Percentiles rank a stretch among this genome's conserved stretches.
These are phyloP conservation scores for Plasmodium knowlesi DNA, from an alignment of 169 alveolate genomes.

Conservation along the genomic window DNA sequence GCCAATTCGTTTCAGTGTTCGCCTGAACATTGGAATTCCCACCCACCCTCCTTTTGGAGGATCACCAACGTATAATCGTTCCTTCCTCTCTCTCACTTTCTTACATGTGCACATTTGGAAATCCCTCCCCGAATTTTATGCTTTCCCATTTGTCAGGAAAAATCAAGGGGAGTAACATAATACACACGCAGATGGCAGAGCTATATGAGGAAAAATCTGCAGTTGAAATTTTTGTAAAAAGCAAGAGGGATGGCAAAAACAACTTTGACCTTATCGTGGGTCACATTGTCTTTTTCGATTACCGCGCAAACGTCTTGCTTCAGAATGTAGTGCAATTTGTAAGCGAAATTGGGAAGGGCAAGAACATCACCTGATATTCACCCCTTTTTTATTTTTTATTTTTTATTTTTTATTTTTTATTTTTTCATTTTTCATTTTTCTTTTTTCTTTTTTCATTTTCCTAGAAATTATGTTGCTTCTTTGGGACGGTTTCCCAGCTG, in stretches of 20 bases:
- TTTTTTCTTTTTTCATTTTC: not conserved
- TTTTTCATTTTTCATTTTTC: not conserved
- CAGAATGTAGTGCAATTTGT: constrained; percentile 30
- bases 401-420: not conserved
- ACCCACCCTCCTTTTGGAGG: too few relatives aligned
- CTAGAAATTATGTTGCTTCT: not conserved
- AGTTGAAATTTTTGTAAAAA: constrained; percentile 49
- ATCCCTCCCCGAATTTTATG: not conserved
- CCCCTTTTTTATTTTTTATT: not conserved
- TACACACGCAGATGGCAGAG: constrained; percentile 29
- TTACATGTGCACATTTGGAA: not conserved
- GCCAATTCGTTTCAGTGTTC: not conserved
- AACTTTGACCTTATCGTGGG: constrained; percentile 23
- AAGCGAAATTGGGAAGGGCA: not conserved
- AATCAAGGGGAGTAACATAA: constrained; percentile 1
- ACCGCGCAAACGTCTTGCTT: constrained; percentile 11
- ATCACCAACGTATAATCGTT: not conserved
- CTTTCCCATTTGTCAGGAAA: constrained; percentile 23
- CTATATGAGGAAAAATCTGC: constrained; percentile 23
- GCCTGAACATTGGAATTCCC: not conserved
- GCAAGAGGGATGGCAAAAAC: not conserved
- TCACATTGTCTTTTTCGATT: constrained; percentile 49
- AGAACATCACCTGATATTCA: not conserved
- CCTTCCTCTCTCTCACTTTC: not conserved
- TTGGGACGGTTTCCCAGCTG: not conserved